Evolutionary conservation across 345 rosid genomes (phyloP).

Genomic region (Gynandropsis gynandra): DNA sequence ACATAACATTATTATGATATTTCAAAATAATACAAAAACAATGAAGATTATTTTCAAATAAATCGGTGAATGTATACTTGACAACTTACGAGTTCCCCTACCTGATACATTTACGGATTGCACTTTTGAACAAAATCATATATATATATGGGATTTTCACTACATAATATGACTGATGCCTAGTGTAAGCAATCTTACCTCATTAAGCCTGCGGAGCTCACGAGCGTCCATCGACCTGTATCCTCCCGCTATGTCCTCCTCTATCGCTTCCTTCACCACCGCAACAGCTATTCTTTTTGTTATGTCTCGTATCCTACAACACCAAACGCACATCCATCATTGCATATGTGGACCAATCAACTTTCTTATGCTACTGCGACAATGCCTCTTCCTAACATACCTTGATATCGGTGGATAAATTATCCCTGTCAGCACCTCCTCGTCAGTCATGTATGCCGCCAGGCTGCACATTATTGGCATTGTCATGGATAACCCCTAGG

Average conservation of each 20-base stretch:
- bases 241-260: constrained; percentile 73
- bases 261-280: constrained; percentile 79
- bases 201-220: constrained; percentile 49
- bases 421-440: constrained; percentile 71
- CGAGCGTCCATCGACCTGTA: constrained; percentile 75
- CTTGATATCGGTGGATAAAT: constrained; percentile 83
- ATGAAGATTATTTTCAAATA: no score
- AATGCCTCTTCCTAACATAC: constrained; percentile 26
- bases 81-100: no score
- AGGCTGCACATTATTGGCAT: constrained; percentile 47
- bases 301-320: constrained; percentile 78
- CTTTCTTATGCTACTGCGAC: background rate
- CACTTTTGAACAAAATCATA: no score
- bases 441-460: constrained; percentile 88
- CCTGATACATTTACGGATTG: no score
- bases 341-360: constrained; percentile 9
- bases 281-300: constrained; percentile 86
- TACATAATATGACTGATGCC: no score
- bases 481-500: background rate
- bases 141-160: no score
- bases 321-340: background rate
- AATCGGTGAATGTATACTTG: no score
- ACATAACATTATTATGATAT: no score
- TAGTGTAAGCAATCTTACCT: constrained; percentile 38
- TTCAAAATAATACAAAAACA: no score